A percentile compares a stretch with the other conserved stretches of the same genome.
phyloP scores from a whole-genome alignment of 2,329 filamentous ascomycete species.

The Periconia sp. region DNA sequence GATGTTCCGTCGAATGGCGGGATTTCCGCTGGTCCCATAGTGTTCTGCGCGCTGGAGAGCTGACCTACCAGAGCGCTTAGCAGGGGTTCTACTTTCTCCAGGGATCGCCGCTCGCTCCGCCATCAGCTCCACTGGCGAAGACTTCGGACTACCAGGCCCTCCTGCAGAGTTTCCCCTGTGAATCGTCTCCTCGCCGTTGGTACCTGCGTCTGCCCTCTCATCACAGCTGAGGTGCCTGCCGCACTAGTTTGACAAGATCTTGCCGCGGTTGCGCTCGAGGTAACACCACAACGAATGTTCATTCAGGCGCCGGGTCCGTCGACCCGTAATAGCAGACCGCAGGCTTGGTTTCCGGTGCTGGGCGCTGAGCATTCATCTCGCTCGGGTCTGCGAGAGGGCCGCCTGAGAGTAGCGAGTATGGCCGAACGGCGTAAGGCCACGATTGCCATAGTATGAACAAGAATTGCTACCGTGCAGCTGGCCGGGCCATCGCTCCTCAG shows the following conservation, averaged over 20 bases:
- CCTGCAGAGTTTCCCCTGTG: constrained; percentile 1
- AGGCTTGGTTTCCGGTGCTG: constrained; percentile 6
- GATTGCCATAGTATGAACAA: too few species aligned
- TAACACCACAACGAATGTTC: background rate
- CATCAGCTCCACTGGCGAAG: constrained; percentile 20
- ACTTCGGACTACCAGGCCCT: constrained; percentile 8
- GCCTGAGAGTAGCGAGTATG: constrained; percentile 2
- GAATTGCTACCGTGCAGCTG: too few species aligned
- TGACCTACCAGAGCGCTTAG: constrained; percentile 18
- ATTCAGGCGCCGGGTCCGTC: background rate
- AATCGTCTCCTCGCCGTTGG: constrained; percentile 12
- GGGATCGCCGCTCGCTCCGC: constrained; percentile 16
- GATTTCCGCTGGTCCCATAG: constrained; percentile 3
- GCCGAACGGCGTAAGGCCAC: too few species aligned
- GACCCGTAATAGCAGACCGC: constrained; percentile 4
- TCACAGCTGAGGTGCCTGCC: constrained; percentile 8
- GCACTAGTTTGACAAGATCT: background rate
- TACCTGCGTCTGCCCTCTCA: constrained; percentile 6
- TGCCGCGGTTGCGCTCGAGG: background rate
- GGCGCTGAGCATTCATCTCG: constrained; percentile 1
- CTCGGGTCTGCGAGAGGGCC: background rate
- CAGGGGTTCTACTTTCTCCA: constrained; percentile 9
- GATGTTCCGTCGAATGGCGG: constrained; percentile 3
- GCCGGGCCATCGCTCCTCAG: background rate
- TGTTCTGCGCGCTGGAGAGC: background rate